Percentiles rank a stretch among this genome's conserved stretches.
phyloP scores from a whole-genome alignment of 73 alveolate species.

The Symbiodinium pilosum region DNA sequence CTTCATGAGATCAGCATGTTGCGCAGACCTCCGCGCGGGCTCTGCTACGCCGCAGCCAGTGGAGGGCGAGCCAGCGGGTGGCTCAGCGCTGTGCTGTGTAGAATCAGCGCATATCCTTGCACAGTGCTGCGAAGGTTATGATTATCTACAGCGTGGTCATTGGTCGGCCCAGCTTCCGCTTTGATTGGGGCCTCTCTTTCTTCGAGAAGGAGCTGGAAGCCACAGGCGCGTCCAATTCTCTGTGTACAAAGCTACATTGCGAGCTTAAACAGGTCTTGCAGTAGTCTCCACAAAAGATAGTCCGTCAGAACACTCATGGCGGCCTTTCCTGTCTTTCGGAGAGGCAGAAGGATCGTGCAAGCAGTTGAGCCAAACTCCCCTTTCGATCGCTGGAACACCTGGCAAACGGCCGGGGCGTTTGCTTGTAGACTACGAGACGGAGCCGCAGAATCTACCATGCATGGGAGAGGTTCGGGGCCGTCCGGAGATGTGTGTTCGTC shows the following conservation, averaged over 20 bases:
- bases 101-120: too few relatives aligned
- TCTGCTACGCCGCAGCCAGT: background rate
- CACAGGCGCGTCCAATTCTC: conserved; percentile 40
- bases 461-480: conserved; percentile 40
- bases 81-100: too few relatives aligned
- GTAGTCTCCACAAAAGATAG: too few relatives aligned
- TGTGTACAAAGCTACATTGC: background rate
- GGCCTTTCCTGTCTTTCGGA: too few relatives aligned
- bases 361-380: conserved; percentile 72
- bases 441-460: too few relatives aligned
- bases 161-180: conserved; percentile 45
- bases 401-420: conserved; percentile 28
- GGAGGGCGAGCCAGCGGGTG: background rate
- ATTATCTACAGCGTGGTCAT: conserved; percentile 51
- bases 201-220: conserved; percentile 40
- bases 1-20: too few relatives aligned
- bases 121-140: conserved; percentile 28
- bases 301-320: too few relatives aligned
- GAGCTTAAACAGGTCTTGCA: too few relatives aligned
- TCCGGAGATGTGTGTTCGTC: conserved; percentile 50
- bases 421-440: too few relatives aligned
- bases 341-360: conserved; percentile 45
- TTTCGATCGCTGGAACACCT: conserved; percentile 85
- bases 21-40: background rate
- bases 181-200: conserved; percentile 64